Percentiles rank a stretch among this genome's conserved stretches.
Evolutionary conservation across 345 rosid species (phyloP).

Genomic region (Pelargonium nanum): DNA sequence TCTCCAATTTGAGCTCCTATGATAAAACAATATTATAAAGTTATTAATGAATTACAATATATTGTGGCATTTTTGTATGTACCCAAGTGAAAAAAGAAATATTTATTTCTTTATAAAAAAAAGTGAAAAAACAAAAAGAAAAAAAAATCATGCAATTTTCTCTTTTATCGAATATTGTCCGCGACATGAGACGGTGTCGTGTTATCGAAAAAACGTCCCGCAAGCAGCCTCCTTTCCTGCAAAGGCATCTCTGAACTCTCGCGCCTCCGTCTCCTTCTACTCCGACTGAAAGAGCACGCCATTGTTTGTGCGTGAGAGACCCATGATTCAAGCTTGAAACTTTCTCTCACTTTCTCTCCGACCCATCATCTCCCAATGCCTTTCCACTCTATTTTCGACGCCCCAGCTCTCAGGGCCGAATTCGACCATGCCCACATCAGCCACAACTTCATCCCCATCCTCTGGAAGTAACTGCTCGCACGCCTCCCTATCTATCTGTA

Average conservation of each 20-base stretch:
- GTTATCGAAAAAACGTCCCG: no score
- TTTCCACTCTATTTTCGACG: conserved; percentile 51
- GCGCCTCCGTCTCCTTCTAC: not conserved
- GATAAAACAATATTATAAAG: no score
- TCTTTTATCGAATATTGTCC: no score
- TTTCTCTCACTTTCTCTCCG: not conserved
- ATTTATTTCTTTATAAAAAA: no score
- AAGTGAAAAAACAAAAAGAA: no score
- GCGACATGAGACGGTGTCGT: no score
- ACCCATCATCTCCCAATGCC: not conserved
- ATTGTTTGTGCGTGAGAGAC: not conserved
- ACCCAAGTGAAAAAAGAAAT: no score
- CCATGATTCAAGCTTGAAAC: not conserved
- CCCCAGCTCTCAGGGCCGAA: conserved; percentile 42
- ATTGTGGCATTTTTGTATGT: no score
- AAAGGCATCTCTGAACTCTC: not conserved
- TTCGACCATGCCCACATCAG: conserved; percentile 54
- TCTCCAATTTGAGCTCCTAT: no score
- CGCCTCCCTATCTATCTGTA: not conserved
- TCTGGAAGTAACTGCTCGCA: conserved; percentile 54
- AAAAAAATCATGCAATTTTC: no score
- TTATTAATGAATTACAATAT: no score
- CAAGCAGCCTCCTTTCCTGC: not conserved
- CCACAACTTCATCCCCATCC: conserved; percentile 40
- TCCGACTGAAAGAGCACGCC: not conserved